phyloP scores from a whole-genome alignment of 225 moss, liverwort and hornwort species.

The Straminergon stramineum region DNA sequence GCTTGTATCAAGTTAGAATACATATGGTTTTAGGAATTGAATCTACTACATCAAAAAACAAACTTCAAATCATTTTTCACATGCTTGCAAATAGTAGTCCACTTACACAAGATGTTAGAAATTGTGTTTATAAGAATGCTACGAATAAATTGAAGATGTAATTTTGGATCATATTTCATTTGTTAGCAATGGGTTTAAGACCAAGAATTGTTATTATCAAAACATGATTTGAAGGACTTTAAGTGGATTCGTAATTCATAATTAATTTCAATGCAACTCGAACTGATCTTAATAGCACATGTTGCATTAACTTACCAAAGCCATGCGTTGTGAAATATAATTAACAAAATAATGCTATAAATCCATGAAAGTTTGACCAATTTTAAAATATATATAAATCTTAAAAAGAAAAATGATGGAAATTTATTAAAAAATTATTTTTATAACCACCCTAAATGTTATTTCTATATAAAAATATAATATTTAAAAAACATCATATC shows the following conservation, averaged over 20 bases:
- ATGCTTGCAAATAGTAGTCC: not conserved
- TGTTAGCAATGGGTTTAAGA: too few relatives aligned
- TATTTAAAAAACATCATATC: not conserved
- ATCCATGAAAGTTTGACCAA: not conserved
- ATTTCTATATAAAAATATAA: not conserved
- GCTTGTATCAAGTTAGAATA: not conserved
- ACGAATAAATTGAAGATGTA: not conserved
- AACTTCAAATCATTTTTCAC: not conserved
- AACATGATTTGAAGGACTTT: not conserved
- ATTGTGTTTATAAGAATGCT: not conserved
- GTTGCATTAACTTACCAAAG: not conserved
- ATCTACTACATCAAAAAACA: accelerated
- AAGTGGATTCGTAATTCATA: not conserved
- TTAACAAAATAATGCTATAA: not conserved
- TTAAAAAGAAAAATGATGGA: not conserved
- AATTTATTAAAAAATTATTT: not conserved
- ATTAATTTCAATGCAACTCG: not conserved
- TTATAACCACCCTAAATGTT: not conserved
- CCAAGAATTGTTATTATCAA: not conserved
- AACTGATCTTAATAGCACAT: not conserved
- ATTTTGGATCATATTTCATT: not conserved
- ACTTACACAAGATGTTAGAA: not conserved
- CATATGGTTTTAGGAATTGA: not conserved
- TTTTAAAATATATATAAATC: not conserved
- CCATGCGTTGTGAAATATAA: not conserved